Evolutionary conservation across 2,329 filamentous ascomycete genomes (phyloP).

Genomic region (Colletotrichum zoysiae): DNA sequence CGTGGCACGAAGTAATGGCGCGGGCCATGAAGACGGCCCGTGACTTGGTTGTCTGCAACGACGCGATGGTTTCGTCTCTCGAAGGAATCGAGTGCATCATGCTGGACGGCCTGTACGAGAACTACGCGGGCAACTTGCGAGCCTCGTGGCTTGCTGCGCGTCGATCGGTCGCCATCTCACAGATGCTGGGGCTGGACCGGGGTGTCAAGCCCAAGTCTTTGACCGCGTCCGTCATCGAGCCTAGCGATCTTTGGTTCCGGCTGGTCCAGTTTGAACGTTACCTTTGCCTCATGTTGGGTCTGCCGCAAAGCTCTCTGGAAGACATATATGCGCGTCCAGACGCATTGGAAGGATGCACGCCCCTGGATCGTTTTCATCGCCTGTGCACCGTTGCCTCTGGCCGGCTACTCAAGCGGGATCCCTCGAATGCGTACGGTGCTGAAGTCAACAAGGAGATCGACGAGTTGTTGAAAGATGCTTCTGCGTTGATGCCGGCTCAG

Average conservation of each 20-base stretch:
- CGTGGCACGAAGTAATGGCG: slow-evolving; percentile 46
- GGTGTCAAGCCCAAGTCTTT: neutral
- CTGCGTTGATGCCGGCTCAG: slow-evolving; percentile 48
- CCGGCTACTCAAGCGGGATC: slow-evolving; percentile 55
- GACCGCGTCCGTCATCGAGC: slow-evolving; percentile 23
- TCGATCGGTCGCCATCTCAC: slow-evolving; percentile 59
- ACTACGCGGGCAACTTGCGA: slow-evolving; percentile 61
- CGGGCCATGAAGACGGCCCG: slow-evolving; percentile 48
- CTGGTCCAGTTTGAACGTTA: slow-evolving; percentile 54
- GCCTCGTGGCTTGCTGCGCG: slow-evolving; percentile 60
- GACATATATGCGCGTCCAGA: neutral
- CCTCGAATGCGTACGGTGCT: slow-evolving; percentile 42
- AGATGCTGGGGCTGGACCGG: slow-evolving; percentile 55
- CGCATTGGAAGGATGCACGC: slow-evolving; percentile 44
- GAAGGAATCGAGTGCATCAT: slow-evolving; percentile 66
- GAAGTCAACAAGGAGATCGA: slow-evolving; percentile 51
- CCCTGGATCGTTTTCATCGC: slow-evolving; percentile 48
- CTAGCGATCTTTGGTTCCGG: slow-evolving; percentile 52
- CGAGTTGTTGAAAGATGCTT: slow-evolving; percentile 48
- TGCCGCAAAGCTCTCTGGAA: slow-evolving; percentile 50
- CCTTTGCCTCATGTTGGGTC: slow-evolving; percentile 55
- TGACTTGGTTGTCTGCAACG: slow-evolving; percentile 58
- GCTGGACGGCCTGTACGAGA: slow-evolving; percentile 60
- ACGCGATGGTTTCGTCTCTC: slow-evolving; percentile 58
- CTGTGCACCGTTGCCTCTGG: slow-evolving; percentile 49